Percentiles rank a stretch among this genome's conserved stretches.
Conservation (phyloP, 2,329 filamentous ascomycete genomes). For the Camptophora hylomeconis region DNA sequence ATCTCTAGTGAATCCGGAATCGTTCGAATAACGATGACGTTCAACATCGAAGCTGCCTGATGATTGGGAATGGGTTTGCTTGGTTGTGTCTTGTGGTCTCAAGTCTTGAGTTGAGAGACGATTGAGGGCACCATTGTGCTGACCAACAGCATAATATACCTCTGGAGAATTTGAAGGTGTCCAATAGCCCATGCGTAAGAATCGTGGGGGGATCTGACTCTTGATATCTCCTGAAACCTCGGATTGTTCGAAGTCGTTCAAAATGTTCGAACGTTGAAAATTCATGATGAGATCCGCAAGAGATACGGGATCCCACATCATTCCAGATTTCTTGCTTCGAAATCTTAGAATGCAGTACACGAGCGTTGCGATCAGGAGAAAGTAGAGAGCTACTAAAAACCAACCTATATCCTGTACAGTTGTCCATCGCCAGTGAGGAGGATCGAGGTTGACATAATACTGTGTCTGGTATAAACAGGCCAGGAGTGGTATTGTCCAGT, state of each 20-base stretch:
- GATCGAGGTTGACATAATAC: slow-evolving; percentile 44
- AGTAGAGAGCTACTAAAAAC: slow-evolving; percentile 62
- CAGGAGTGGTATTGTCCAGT: slow-evolving; percentile 70
- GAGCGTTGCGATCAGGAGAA: slow-evolving; percentile 48
- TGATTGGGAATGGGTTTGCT: slow-evolving; percentile 10
- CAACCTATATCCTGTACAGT: slow-evolving; percentile 66
- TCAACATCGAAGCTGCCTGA: slow-evolving; percentile 27
- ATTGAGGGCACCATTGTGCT: slow-evolving; percentile 39
- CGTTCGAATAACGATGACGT: slow-evolving; percentile 23
- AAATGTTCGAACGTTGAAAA: slow-evolving; percentile 65
- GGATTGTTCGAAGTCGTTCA: slow-evolving; percentile 57
- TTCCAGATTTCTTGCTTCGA: slow-evolving; percentile 52
- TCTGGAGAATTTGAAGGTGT: slow-evolving; percentile 51
- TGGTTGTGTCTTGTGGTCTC: slow-evolving; percentile 30
- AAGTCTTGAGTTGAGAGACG: slow-evolving; percentile 37
- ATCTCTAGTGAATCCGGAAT: slow-evolving; percentile 36
- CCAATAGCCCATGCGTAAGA: slow-evolving; percentile 79
- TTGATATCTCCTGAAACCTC: slow-evolving; percentile 41
- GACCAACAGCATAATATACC: slow-evolving; percentile 71
- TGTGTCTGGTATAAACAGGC: slow-evolving; percentile 61
- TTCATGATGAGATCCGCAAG: slow-evolving; percentile 70
- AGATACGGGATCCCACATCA: slow-evolving; percentile 74
- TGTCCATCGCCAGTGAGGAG: slow-evolving; percentile 62
- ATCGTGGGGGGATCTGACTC: slow-evolving; percentile 41
- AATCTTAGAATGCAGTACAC: slow-evolving; percentile 52